Percentiles rank a stretch among this genome's conserved stretches.
Evolutionary conservation across 2,329 filamentous ascomycete genomes (phyloP).

Genomic region (Exophiala spinifera): DNA sequence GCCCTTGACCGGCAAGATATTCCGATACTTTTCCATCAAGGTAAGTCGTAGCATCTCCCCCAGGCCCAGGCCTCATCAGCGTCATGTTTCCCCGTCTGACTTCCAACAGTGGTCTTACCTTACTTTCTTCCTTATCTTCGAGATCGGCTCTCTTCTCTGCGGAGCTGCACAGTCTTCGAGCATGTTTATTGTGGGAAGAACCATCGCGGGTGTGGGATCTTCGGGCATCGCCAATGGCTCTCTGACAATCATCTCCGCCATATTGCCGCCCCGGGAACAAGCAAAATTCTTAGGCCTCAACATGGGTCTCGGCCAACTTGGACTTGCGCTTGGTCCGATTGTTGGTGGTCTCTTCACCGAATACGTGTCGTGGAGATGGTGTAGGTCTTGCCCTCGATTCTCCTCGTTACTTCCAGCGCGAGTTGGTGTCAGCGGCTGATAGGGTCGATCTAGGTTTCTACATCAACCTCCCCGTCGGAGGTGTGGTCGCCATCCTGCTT

Average conservation of each 20-base stretch:
- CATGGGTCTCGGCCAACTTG: too few relatives aligned
- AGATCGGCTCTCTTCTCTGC: neutral
- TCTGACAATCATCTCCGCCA: constrained; percentile 33
- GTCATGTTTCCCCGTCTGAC: too few relatives aligned
- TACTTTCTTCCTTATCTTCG: constrained; percentile 30
- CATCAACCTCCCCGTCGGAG: constrained; percentile 42
- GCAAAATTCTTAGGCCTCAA: too few relatives aligned
- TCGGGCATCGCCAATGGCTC: constrained; percentile 32
- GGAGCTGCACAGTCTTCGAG: constrained; percentile 23
- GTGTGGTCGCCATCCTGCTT: constrained; percentile 38
- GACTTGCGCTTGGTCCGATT: constrained; percentile 38
- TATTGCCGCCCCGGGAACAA: too few relatives aligned
- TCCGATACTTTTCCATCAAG: constrained; percentile 41
- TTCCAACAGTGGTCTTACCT: constrained; percentile 31
- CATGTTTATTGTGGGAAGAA: constrained; percentile 33
- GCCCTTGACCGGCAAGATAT: constrained; percentile 53
- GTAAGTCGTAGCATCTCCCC: too few relatives aligned
- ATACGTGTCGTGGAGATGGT: constrained; percentile 42
- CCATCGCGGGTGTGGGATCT: constrained; percentile 32
- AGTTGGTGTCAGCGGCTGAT: too few relatives aligned
- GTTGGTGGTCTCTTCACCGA: constrained; percentile 44
- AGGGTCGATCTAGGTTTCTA: too few relatives aligned
- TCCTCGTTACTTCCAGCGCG: too few relatives aligned
- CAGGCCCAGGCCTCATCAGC: too few relatives aligned
- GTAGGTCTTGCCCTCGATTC: too few relatives aligned